These are phyloP conservation scores for Amauroascus niger DNA, from an alignment of 2,329 filamentous ascomycete species.

Conservation along the genomic window DNA sequence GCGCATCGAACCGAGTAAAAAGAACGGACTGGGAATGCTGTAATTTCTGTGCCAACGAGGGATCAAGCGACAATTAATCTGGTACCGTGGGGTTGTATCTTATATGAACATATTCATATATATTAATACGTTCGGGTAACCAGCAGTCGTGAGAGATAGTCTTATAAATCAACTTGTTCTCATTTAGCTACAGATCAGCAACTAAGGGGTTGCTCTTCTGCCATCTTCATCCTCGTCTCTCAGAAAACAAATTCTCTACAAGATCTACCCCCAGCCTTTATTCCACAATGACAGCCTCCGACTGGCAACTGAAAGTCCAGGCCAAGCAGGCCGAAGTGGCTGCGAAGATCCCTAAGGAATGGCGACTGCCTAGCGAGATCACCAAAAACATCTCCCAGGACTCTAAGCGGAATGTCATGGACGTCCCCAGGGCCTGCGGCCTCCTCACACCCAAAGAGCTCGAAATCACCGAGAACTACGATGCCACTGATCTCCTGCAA, in stretches of 20 bases:
- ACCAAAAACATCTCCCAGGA: neutral
- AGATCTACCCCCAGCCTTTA: neutral
- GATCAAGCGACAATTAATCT: too few relatives aligned
- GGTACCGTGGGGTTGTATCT: neutral
- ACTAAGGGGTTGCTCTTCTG: neutral
- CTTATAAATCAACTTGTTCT: too few relatives aligned
- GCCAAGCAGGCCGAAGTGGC: neutral
- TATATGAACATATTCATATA: too few relatives aligned
- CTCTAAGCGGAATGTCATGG: neutral
- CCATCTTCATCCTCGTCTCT: neutral
- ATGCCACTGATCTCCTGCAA: neutral
- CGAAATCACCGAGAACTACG: conserved; percentile 46
- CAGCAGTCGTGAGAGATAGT: too few relatives aligned
- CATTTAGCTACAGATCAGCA: neutral
- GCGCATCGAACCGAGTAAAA: neutral
- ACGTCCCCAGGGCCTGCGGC: conserved; percentile 1
- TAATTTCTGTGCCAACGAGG: neutral
- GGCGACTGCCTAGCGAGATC: neutral
- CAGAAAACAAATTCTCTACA: neutral
- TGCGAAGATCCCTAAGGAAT: conserved; percentile 1
- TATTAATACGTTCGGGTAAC: too few relatives aligned
- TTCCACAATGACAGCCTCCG: neutral
- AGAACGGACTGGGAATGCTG: neutral
- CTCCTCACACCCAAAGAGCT: conserved; percentile 38
- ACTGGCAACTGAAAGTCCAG: conserved; percentile 2